Base-by-base conservation (phyloP, 148 eudicot genomes). In the Arbutus unedo region DNA sequence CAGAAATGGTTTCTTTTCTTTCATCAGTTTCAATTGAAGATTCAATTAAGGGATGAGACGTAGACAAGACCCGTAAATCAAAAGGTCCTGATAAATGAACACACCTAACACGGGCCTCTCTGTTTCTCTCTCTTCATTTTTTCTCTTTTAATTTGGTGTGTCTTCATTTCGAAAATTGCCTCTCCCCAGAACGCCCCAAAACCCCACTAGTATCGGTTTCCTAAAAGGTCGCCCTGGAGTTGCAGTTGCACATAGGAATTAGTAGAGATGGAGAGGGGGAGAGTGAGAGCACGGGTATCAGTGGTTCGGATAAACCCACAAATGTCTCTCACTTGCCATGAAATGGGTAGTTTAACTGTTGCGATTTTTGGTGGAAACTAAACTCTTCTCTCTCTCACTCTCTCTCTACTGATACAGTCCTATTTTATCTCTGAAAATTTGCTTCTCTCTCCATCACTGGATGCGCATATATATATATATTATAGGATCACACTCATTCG, bases 11-110 rank as follows among this genome's bases (percentile, higher is more conserved):
- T 45, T 48, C 56, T 6, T 82, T n/a, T 74, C 76, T 57, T 64
- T 64, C 31, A 60, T n/a, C 21, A 57, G 14, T 78, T 76, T n/a
- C 21, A 57, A n/a, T 78, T 76, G 73, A 77, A 78, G 87, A 67
- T 81, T 81, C 82, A 60, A 31, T 31, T 31, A 19, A 8, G 44
- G 75, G 74, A 75, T 49, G 44, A 21, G 64, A 79, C 74, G 57
- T 67, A 79, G 82, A 84, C 86, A 84, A 84, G 43, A 75, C 79
- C 79, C 86, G 53, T 66, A 80, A 80, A 80, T 79, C 82, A 79
- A 79, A 84, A 79, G 82, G 43, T 50, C 82, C 82, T 74, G 79
- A 74, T 56, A 80, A 68, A 13, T 8, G 71, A 66, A 25, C 71
- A 18, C 38, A 43, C 48, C 49, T 48, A 38, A 41, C 48, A 70